Percentiles rank a stretch among this genome's conserved stretches.
Evolutionary conservation across 2,329 filamentous ascomycete genomes (phyloP).

Genomic region (Fusarium pseudocircinatum): DNA sequence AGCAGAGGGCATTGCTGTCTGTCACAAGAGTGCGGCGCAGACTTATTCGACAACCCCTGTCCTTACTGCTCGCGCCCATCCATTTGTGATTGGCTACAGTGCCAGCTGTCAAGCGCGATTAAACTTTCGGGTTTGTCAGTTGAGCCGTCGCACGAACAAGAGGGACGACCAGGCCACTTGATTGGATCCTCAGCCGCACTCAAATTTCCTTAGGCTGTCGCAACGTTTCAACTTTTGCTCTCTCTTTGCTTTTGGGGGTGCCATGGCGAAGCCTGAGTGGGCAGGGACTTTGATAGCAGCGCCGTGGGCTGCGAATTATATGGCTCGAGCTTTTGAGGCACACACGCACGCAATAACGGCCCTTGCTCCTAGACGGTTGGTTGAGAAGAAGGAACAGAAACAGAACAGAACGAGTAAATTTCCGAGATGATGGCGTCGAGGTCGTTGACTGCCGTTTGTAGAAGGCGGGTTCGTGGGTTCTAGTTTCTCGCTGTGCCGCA

Average conservation of each 20-base stretch:
- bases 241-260: neutral
- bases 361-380: neutral
- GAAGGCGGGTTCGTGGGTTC: neutral
- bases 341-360: neutral
- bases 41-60: slow-evolving; percentile 8
- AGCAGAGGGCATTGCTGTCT: neutral
- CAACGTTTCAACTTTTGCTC: slow-evolving; percentile 28
- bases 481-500: slow-evolving; percentile 10
- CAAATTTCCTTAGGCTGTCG: neutral
- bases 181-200: slow-evolving; percentile 33
- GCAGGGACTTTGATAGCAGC: neutral
- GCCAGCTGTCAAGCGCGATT: slow-evolving; percentile 25
- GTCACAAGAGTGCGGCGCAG: slow-evolving; percentile 5
- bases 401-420: neutral
- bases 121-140: neutral
- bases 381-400: neutral
- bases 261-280: slow-evolving; percentile 9
- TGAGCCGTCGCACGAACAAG: slow-evolving; percentile 3
- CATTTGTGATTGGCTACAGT: slow-evolving; percentile 3
- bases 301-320: neutral
- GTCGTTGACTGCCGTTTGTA: neutral
- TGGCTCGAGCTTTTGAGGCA: slow-evolving; percentile 2
- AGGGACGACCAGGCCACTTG: neutral
- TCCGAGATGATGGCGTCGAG: neutral
- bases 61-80: neutral